Conservation (phyloP, 2,329 filamentous ascomycete genomes). For the Fusarium drepaniforme region DNA sequence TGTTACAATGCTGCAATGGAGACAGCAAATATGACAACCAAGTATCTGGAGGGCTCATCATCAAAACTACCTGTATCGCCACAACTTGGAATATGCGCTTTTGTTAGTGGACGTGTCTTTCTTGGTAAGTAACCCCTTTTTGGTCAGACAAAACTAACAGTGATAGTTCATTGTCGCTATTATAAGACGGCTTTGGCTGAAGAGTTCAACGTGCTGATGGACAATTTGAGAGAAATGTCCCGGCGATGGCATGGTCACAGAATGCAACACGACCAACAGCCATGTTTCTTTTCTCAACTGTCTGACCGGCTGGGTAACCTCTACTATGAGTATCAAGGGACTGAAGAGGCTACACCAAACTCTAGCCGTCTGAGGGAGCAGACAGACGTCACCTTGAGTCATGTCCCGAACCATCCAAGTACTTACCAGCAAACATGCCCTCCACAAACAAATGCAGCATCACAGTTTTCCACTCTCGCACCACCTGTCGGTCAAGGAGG, state of each 20-base stretch:
- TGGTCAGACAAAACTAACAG: neutral
- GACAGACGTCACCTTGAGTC: neutral
- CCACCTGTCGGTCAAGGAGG: neutral
- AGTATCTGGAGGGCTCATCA: conserved; percentile 54
- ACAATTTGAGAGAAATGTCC: neutral
- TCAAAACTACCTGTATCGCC: neutral
- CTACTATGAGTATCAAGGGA: neutral
- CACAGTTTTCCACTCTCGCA: neutral
- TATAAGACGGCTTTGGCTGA: neutral
- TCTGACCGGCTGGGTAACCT: neutral
- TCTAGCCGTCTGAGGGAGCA: neutral
- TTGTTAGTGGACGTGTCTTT: neutral
- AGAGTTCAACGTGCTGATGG: neutral
- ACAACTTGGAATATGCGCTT: neutral
- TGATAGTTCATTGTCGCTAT: neutral
- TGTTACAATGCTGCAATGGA: conserved; percentile 59
- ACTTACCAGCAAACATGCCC: neutral
- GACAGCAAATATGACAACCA: conserved; percentile 57
- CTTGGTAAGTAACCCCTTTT: neutral
- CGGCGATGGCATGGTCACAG: neutral
- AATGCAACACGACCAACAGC: neutral
- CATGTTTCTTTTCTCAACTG: neutral
- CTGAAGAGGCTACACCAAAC: neutral
- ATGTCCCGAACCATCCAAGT: neutral
- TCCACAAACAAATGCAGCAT: neutral